A percentile compares a stretch with the other conserved stretches of the same genome.
These are phyloP conservation scores for Phaeomoniella chlamydospora DNA, from an alignment of 2,329 filamentous ascomycete species.

Conservation along the genomic window DNA sequence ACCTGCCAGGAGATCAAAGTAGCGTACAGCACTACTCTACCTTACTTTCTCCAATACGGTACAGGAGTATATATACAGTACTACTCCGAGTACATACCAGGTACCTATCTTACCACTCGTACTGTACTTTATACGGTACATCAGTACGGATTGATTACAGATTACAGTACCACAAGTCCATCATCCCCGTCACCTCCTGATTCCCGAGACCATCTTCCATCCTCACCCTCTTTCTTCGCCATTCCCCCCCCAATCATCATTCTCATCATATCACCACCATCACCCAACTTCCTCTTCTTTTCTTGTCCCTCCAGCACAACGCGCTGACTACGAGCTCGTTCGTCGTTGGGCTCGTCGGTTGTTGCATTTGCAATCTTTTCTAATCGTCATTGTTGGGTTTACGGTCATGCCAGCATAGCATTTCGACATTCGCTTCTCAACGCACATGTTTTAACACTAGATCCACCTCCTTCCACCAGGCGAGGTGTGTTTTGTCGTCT, in stretches of 20 bases:
- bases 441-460: neutral
- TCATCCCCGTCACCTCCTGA: neutral
- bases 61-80: too few species aligned
- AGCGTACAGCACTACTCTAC: too few species aligned
- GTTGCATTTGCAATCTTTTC: constrained; percentile 2
- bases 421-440: constrained; percentile 3
- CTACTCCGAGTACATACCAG: too few species aligned
- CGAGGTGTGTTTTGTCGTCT: neutral
- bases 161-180: too few species aligned
- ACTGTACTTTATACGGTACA: too few species aligned
- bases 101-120: too few species aligned
- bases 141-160: constrained; percentile 8
- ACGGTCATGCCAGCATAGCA: neutral
- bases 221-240: constrained; percentile 4
- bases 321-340: constrained; percentile 1
- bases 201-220: constrained; percentile 1
- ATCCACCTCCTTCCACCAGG: neutral
- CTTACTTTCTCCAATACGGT: too few species aligned
- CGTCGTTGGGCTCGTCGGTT: constrained; percentile 3
- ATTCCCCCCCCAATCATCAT: constrained; percentile 1
- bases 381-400: neutral
- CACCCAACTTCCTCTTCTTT: constrained; percentile 2
- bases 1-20: too few species aligned
- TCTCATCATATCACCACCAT: constrained; percentile 4
- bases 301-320: too few species aligned